Evolutionary conservation across 495 filamentous ascomycete genomes (phyloP).

Genomic region (Ramalina intermedia): DNA sequence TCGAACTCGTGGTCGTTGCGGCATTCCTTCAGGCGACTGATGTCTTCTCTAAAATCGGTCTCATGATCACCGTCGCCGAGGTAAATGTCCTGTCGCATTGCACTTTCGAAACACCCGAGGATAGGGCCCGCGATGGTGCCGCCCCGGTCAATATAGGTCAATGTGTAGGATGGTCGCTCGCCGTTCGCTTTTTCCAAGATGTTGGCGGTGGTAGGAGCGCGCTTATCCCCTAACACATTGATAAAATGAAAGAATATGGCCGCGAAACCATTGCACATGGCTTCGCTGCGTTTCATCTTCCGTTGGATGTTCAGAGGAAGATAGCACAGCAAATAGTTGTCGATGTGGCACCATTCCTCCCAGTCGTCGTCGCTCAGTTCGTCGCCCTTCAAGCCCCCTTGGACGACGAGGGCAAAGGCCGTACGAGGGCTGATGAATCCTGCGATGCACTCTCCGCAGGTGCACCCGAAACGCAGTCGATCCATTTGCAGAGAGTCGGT

Average conservation of each 20-base stretch:
- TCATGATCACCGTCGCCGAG: conserved; percentile 10
- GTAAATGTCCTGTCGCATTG: conserved; percentile 12
- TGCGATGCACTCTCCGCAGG: conserved; percentile 18
- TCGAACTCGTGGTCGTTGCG: conserved; percentile 19
- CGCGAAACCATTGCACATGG: neutral
- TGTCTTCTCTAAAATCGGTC: conserved; percentile 4
- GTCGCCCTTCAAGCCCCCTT: neutral
- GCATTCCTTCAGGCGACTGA: conserved; percentile 9
- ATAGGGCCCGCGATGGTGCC: conserved; percentile 8
- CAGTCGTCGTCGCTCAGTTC: neutral
- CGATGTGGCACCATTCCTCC: neutral
- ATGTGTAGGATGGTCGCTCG: conserved; percentile 4
- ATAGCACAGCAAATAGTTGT: neutral
- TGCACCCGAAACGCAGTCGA: conserved; percentile 12
- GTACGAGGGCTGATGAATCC: conserved; percentile 21
- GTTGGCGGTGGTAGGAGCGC: neutral
- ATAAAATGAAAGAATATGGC: neutral
- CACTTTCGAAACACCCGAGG: conserved; percentile 8
- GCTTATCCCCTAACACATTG: neutral
- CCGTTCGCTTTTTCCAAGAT: neutral
- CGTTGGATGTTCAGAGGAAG: neutral
- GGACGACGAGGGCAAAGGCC: conserved; percentile 8
- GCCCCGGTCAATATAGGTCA: conserved; percentile 8
- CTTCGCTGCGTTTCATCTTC: neutral
- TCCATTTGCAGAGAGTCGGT: neutral